phyloP scores from a whole-genome alignment of 495 filamentous ascomycete species.

The Xylaria venustula region DNA sequence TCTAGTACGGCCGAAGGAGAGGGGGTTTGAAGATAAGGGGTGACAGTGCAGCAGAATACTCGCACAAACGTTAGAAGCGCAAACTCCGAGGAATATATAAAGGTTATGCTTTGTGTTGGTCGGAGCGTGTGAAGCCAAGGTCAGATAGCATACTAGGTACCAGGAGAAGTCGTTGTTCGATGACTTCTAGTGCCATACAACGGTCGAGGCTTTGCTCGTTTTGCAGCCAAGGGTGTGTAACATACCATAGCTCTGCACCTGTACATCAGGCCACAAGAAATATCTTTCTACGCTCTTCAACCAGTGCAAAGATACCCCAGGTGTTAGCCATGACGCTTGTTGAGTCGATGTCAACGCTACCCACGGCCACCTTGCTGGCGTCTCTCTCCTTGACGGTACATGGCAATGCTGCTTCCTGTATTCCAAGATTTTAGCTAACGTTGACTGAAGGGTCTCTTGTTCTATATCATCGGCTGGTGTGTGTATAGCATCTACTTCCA shows the following conservation, averaged over 20 bases:
- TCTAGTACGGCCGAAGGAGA: too few relatives aligned
- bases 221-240: too few relatives aligned
- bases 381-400: neutral
- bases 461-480: slow-evolving; percentile 18
- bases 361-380: neutral
- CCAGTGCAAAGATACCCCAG: too few relatives aligned
- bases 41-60: too few relatives aligned
- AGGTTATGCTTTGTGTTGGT: too few relatives aligned
- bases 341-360: neutral
- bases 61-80: too few relatives aligned
- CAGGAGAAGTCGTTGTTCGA: neutral
- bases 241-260: neutral
- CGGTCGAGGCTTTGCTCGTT: neutral
- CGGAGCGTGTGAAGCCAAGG: too few relatives aligned
- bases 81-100: too few relatives aligned
- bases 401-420: neutral
- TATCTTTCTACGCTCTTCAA: too few relatives aligned
- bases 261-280: neutral
- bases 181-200: neutral
- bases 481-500: slow-evolving; percentile 39
- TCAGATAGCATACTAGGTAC: too few relatives aligned
- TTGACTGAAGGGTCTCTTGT: neutral
- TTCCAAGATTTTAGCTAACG: neutral
- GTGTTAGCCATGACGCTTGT: neutral
- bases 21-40: too few relatives aligned